Evolutionary conservation across 371 early-diverging fungal species (phyloP).

Genomic region (Apophysomyces sp.): DNA sequence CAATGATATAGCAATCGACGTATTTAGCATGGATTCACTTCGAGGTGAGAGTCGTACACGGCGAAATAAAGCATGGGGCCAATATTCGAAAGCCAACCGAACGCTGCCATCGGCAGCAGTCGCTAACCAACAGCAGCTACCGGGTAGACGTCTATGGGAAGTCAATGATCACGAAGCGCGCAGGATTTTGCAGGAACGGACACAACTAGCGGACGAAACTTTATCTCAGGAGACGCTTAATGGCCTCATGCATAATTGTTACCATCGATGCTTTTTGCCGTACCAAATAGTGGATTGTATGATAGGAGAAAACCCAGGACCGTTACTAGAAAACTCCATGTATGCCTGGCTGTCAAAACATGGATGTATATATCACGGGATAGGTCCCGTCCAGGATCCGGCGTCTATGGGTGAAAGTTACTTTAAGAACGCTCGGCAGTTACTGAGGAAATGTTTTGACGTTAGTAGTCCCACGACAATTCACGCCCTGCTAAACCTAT

Average conservation of each 20-base stretch:
- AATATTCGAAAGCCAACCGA: not conserved
- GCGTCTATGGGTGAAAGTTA: slow-evolving; percentile 50
- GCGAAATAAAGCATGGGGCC: slow-evolving; percentile 4
- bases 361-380: slow-evolving; percentile 44
- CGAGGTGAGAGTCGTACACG: slow-evolving; percentile 6
- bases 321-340: slow-evolving; percentile 47
- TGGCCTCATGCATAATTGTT: slow-evolving; percentile 45
- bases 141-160: slow-evolving; percentile 43
- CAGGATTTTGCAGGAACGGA: slow-evolving; percentile 35
- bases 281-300: slow-evolving; percentile 54
- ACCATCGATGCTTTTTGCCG: slow-evolving; percentile 47
- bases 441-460: slow-evolving; percentile 57
- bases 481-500: slow-evolving; percentile 50
- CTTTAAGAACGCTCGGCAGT: slow-evolving; percentile 49
- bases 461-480: slow-evolving; percentile 48
- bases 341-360: slow-evolving; percentile 56
- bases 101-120: not conserved
- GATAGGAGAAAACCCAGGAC: slow-evolving; percentile 21
- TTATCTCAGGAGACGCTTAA: slow-evolving; percentile 25
- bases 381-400: slow-evolving; percentile 32
- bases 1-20: not conserved
- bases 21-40: slow-evolving; percentile 11
- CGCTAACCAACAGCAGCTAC: not conserved
- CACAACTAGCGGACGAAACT: slow-evolving; percentile 3
- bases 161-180: slow-evolving; percentile 48